Percentiles rank a stretch among this genome's conserved stretches.
Evolutionary conservation across 345 rosid species (phyloP).

Genomic region (Conringia planisiliqua): DNA sequence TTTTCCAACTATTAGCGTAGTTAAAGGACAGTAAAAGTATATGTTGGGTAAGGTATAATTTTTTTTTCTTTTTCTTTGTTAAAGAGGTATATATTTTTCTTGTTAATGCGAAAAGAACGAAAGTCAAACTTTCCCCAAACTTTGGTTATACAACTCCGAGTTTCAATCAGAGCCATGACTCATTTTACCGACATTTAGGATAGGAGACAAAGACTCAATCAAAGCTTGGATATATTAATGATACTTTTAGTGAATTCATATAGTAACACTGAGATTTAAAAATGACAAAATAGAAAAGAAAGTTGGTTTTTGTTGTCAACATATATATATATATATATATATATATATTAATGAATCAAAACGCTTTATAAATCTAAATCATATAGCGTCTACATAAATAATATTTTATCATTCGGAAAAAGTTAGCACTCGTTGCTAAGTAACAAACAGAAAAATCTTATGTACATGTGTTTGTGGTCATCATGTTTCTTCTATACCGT

Average conservation of each 20-base stretch:
- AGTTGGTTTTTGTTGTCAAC: neutral
- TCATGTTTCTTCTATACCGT: neutral
- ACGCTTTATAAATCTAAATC: neutral
- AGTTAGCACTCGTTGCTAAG: neutral
- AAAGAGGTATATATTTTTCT: no score
- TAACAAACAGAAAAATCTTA: neutral
- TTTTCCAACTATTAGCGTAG: neutral
- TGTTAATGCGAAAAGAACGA: neutral
- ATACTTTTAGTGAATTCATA: neutral
- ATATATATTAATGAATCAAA: no score
- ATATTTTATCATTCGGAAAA: neutral
- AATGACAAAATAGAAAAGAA: neutral
- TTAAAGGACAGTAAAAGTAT: neutral
- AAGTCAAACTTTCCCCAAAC: neutral
- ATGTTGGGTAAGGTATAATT: no score
- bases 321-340: no score
- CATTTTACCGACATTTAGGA: neutral
- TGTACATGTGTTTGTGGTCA: neutral
- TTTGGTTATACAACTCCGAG: neutral
- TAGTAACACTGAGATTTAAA: neutral
- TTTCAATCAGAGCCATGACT: neutral
- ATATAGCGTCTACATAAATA: neutral
- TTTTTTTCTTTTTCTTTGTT: neutral
- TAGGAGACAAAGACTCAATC: neutral
- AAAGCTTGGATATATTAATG: neutral